Percentiles rank a stretch among this genome's conserved stretches.
Conservation (phyloP, 1,284 basidiomycete species). For the Rhodotorula glutinis region DNA sequence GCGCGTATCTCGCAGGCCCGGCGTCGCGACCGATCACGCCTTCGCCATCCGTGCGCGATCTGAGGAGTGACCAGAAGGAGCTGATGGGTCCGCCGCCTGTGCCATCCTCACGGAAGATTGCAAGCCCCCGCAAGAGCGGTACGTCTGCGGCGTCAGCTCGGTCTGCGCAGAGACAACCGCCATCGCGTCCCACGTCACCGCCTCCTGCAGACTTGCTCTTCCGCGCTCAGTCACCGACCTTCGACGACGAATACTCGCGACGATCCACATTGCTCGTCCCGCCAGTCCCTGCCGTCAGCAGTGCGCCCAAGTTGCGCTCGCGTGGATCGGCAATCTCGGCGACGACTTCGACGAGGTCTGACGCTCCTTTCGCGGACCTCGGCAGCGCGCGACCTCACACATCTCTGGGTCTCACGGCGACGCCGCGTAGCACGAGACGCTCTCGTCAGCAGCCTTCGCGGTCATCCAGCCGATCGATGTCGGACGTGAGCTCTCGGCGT, state of each 20-base stretch:
- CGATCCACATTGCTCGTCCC: conserved; percentile 24
- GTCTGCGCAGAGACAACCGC: conserved; percentile 53
- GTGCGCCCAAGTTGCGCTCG: conserved; percentile 7
- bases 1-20: conserved; percentile 24
- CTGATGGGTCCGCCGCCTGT: conserved; percentile 50
- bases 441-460: conserved; percentile 11
- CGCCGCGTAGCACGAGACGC: conserved; percentile 9
- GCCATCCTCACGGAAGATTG: conserved; percentile 60
- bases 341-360: conserved; percentile 3
- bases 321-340: conserved; percentile 17
- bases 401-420: conserved; percentile 21
- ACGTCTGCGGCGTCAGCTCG: conserved; percentile 41
- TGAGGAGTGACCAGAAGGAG: conserved; percentile 15
- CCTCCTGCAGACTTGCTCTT: conserved; percentile 82
- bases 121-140: conserved; percentile 44
- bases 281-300: background rate
- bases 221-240: conserved; percentile 76
- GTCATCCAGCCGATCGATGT: conserved; percentile 29
- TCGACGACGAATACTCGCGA: conserved; percentile 50
- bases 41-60: conserved; percentile 1
- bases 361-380: conserved; percentile 14
- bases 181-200: conserved; percentile 79
- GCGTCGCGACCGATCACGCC: conserved; percentile 10
- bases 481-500: conserved; percentile 38
- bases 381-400: conserved; percentile 7